Evolutionary conservation across 2,329 filamentous ascomycete species (phyloP).

Genomic region (Claviceps sp.): DNA sequence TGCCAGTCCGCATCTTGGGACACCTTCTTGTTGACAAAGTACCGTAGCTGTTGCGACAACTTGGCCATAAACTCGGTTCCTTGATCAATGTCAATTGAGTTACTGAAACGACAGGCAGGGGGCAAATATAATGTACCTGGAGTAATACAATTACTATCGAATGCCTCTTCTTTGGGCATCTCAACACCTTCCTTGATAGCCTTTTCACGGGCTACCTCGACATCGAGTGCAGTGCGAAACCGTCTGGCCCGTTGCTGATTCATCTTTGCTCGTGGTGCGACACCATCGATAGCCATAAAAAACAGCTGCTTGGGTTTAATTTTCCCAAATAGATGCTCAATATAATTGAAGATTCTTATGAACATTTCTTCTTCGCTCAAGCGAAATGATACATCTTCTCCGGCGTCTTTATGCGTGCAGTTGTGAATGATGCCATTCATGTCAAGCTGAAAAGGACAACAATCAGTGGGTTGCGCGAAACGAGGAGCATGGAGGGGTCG

Average conservation of each 20-base stretch:
- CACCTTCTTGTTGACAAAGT: slow-evolving; percentile 98
- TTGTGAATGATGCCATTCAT: slow-evolving; percentile 99
- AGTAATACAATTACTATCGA: slow-evolving; percentile 98
- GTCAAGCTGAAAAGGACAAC: slow-evolving; percentile 44
- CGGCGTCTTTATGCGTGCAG: slow-evolving; percentile 90
- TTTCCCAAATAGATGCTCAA: slow-evolving; percentile 95
- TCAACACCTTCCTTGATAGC: slow-evolving; percentile 79
- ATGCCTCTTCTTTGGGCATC: slow-evolving; percentile 87
- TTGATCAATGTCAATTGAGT: slow-evolving; percentile 14
- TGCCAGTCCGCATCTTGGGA: slow-evolving; percentile 97
- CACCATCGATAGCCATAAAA: slow-evolving; percentile 98
- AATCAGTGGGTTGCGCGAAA: slow-evolving; percentile 9
- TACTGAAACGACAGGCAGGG: no score
- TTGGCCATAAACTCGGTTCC: slow-evolving; percentile 94
- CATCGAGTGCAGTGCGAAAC: slow-evolving; percentile 88
- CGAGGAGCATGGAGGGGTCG: not conserved
- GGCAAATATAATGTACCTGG: slow-evolving; percentile 41
- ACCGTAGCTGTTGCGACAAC: slow-evolving; percentile 84
- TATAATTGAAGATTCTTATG: slow-evolving; percentile 99
- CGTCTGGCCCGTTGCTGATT: slow-evolving; percentile 94
- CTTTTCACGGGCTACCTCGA: slow-evolving; percentile 80
- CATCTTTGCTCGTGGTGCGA: slow-evolving; percentile 97
- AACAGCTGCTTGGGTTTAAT: slow-evolving; percentile 98
- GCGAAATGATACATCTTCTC: slow-evolving; percentile 76
- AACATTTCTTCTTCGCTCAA: slow-evolving; percentile 99